Conservation (phyloP, 139 green algal species). For the Volvox reticuliferus region DNA sequence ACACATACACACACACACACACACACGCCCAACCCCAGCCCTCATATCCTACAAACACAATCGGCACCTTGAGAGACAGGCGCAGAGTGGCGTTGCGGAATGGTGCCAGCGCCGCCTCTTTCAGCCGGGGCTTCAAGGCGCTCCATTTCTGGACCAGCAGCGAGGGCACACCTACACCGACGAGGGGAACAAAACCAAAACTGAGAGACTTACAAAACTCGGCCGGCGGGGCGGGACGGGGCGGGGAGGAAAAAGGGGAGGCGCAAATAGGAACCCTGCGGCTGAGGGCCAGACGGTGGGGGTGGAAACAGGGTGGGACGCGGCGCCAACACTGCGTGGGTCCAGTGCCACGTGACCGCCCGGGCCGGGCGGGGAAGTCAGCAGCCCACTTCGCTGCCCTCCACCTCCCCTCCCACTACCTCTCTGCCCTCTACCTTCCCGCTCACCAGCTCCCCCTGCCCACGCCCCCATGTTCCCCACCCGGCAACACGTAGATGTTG, state of each 20-base stretch:
- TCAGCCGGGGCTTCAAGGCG: constrained; percentile 65
- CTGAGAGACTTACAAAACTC: too few species aligned
- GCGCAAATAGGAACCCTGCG: not conserved
- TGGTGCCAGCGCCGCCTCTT: constrained; percentile 58
- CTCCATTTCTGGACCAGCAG: constrained; percentile 82
- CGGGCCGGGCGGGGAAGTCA: too few species aligned
- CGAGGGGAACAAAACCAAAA: not conserved
- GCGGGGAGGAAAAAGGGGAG: not conserved
- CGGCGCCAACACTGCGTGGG: too few species aligned
- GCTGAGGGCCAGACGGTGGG: too few species aligned
- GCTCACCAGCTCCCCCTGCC: not conserved
- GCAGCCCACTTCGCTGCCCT: not conserved
- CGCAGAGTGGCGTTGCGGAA: constrained; percentile 73
- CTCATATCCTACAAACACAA: constrained; percentile 23
- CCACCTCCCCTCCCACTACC: not conserved
- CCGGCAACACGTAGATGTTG: constrained; percentile 90
- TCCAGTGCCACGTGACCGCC: too few species aligned
- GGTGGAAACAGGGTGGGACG: too few species aligned
- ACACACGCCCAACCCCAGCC: not conserved
- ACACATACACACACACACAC: not conserved
- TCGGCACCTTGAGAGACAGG: constrained; percentile 45
- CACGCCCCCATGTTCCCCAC: constrained; percentile 16
- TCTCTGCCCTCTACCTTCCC: not conserved
- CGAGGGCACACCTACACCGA: constrained; percentile 73
- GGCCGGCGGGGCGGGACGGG: not conserved